phyloP scores from a whole-genome alignment of 805 yeast genomes.

The Candida taoyuanica region DNA sequence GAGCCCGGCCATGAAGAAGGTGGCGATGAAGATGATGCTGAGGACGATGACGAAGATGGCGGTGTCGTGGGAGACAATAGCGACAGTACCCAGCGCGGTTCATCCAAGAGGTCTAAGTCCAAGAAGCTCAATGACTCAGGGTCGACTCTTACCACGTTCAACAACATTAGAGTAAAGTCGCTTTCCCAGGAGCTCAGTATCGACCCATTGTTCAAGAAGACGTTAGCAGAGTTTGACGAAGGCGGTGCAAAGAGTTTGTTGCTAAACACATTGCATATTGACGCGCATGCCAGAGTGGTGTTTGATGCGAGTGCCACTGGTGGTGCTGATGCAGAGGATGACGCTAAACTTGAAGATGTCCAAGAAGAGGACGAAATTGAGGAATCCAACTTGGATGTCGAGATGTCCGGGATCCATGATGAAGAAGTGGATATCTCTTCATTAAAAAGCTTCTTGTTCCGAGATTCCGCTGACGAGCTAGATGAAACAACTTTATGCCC shows the following conservation, averaged over 20 bases:
- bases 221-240: conserved; percentile 74
- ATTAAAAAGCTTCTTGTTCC: conserved; percentile 26
- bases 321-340: no score
- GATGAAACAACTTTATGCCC: conserved; percentile 54
- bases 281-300: conserved; percentile 49
- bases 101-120: no score
- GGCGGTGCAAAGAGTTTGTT: conserved; percentile 74
- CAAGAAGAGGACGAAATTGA: conserved; percentile 20
- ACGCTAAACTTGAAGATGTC: neutral
- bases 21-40: conserved; percentile 26
- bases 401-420: conserved; percentile 17
- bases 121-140: conserved; percentile 29
- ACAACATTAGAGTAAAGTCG: conserved; percentile 45
- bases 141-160: conserved; percentile 46
- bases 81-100: no score
- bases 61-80: conserved; percentile 1
- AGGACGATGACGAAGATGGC: conserved; percentile 7
- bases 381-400: no score
- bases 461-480: conserved; percentile 19
- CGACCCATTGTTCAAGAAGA: conserved; percentile 73
- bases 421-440: conserved; percentile 26
- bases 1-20: conserved; percentile 23
- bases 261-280: conserved; percentile 55
- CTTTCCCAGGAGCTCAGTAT: conserved; percentile 61
- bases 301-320: conserved; percentile 50